Percentiles rank a stretch among this genome's conserved stretches.
Evolutionary conservation across 495 filamentous ascomycete genomes (phyloP).

Genomic region (Podospora pseudopauciseta): DNA sequence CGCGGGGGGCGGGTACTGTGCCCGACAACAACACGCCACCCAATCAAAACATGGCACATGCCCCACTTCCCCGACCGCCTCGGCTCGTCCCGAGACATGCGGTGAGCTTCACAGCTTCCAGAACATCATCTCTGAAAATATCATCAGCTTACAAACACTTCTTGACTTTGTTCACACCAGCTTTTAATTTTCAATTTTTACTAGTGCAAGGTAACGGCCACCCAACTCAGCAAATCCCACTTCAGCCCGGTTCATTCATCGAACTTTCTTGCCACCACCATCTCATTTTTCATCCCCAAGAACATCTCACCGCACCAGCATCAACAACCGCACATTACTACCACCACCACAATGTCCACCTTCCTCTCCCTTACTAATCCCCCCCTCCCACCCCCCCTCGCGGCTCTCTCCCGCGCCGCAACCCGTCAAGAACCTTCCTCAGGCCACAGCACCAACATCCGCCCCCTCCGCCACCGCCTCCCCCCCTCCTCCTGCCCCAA

Average conservation of each 20-base stretch:
- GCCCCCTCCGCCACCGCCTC: constrained; percentile 20
- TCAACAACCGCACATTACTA: not conserved
- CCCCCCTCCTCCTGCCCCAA: constrained; percentile 15
- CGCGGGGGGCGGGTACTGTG: not conserved
- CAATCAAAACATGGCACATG: not conserved
- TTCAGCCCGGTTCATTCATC: no score
- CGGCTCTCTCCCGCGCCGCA: constrained; percentile 12
- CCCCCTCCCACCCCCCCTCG: constrained; percentile 12
- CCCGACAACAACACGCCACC: not conserved
- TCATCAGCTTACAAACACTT: not conserved
- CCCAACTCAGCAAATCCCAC: no score
- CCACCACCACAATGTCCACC: constrained; percentile 17
- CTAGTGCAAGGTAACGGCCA: no score
- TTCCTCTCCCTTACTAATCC: constrained; percentile 24
- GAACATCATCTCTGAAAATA: not conserved
- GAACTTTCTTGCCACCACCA: no score
- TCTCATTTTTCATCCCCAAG: not conserved
- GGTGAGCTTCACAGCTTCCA: not conserved
- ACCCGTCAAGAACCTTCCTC: constrained; percentile 13
- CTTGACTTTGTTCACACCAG: not conserved
- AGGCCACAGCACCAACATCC: constrained; percentile 22
- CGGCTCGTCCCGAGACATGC: not conserved
- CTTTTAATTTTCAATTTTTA: no score
- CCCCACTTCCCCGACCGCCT: not conserved
- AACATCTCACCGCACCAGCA: not conserved